These are phyloP conservation scores for Epichloe gansuensis DNA, from an alignment of 2,329 filamentous ascomycete species.

Conservation along the genomic window DNA sequence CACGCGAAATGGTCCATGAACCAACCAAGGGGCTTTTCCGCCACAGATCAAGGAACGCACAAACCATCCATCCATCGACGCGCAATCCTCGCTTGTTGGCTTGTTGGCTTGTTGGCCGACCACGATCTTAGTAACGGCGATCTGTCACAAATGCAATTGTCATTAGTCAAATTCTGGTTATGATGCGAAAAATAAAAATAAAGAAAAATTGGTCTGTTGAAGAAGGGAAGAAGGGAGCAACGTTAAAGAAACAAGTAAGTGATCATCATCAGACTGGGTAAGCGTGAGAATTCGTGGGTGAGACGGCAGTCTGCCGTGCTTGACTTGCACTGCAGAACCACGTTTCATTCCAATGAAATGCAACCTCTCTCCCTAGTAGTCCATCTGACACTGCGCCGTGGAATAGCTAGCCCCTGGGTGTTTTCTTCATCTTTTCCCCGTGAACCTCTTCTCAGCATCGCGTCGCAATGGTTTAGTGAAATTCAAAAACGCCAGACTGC, in stretches of 20 bases:
- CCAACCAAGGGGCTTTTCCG: neutral
- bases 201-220: neutral
- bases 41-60: neutral
- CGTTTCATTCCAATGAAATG: too few relatives aligned
- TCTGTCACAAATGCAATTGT: constrained; percentile 9
- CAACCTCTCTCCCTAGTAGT: too few relatives aligned
- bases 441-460: neutral
- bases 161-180: constrained; percentile 6
- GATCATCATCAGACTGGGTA: neutral
- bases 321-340: too few relatives aligned
- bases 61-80: neutral
- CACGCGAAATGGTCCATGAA: neutral
- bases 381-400: too few relatives aligned
- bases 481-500: neutral
- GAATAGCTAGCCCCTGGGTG: too few relatives aligned
- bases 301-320: too few relatives aligned
- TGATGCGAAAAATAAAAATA: neutral
- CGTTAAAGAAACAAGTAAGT: neutral
- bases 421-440: too few relatives aligned
- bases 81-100: neutral
- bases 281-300: too few relatives aligned
- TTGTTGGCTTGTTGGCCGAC: neutral
- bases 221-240: neutral
- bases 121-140: constrained; percentile 10
- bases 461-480: neutral